Base-by-base conservation (phyloP, 495 filamentous ascomycete species). In the Xylaria flabelliformis region DNA sequence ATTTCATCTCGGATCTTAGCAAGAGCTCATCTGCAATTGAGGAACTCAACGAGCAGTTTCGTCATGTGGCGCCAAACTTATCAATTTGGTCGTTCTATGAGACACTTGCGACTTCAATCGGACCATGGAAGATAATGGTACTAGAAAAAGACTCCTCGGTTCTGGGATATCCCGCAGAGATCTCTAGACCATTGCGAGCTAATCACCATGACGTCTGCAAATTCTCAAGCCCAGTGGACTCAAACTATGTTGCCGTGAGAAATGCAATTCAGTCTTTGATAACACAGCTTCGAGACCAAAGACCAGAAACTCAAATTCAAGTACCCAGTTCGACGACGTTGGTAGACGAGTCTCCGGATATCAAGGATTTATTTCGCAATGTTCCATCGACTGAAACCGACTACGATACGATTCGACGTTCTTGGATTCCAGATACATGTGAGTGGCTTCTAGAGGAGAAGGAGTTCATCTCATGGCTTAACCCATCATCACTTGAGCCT, bases 191-290 rank as follows among this genome's bases (percentile, higher is more conserved):
- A 1, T 65, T 88, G 1, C 72, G 85, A 69, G 86, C 86, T 0
- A 80, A 87, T 67, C 86, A 88, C 67, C 82, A 83, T 51, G 76
- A 76, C 3, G 79, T 88, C 41, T 87, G 85, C 79, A 88, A 88
- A 70, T 88, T 78, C 61, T 61, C 73, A 7, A 79, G 75, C 51
- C 80, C 71, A 5, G 46, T 61, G 0, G 86, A 88, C 69, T 73
- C 83, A 0, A 82, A 82, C 66, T 88, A 87, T 72, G 66, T 77
- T 4, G 74, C 66, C 1, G 69, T 87, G 2, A 72, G 81, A 34
- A 85, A 85, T 69, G 80, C 77, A 0, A 71, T 86, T 1, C 76
- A 64, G 4, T 70, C 74, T 4, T 67, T 81, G 12, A 34, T 79
- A 6, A 56, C 24, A 50, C 15, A 65, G 66, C 13, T 44, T 39